A percentile compares a stretch with the other conserved stretches of the same genome.
Evolutionary conservation across 495 filamentous ascomycete species (phyloP).

Genomic region (Hyaloscypha bicolor): DNA sequence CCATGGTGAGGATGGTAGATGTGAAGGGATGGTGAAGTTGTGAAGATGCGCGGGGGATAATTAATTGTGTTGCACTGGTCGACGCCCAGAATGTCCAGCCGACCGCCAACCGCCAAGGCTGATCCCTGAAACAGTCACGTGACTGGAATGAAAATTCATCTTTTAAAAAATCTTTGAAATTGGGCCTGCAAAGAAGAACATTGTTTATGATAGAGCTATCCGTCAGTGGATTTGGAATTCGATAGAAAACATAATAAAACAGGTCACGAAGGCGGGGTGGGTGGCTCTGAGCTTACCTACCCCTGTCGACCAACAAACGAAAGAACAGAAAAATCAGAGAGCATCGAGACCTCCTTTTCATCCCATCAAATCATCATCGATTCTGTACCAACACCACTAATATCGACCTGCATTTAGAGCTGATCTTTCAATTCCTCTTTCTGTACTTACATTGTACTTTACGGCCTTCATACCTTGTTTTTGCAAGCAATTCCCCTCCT

Average conservation of each 20-base stretch:
- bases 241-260: background rate
- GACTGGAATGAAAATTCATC: too few relatives aligned
- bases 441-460: constrained; percentile 20
- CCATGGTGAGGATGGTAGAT: constrained; percentile 57
- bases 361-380: constrained; percentile 12
- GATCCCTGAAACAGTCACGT: constrained; percentile 17
- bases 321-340: constrained; percentile 16
- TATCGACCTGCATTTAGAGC: constrained; percentile 1
- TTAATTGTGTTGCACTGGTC: constrained; percentile 8
- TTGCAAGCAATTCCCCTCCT: background rate
- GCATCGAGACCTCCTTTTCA: constrained; percentile 8
- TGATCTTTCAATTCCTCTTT: constrained; percentile 17
- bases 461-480: background rate
- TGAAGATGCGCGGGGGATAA: constrained; percentile 12
- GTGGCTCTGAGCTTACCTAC: background rate
- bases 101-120: background rate
- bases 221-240: too few relatives aligned
- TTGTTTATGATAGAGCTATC: too few relatives aligned
- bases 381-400: constrained; percentile 12
- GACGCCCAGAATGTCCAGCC: background rate
- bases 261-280: background rate
- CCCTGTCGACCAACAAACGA: constrained; percentile 13
- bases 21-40: constrained; percentile 1
- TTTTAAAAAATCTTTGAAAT: too few relatives aligned
- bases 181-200: too few relatives aligned